phyloP scores from a whole-genome alignment of 768 basidiomycete species.

The Podaxis sp. region DNA sequence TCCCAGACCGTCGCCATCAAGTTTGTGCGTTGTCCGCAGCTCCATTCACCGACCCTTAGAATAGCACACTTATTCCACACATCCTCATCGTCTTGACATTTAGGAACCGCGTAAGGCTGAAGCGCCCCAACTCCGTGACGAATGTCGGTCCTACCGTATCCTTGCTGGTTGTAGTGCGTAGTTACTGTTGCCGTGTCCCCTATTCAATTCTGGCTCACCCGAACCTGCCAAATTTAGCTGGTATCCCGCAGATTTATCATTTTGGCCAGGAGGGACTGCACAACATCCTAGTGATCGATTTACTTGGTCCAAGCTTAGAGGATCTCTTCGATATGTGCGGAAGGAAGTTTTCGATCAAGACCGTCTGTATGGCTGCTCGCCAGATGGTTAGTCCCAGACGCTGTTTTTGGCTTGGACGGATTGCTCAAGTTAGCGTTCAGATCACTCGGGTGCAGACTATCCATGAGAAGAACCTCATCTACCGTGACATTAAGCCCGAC shows the following conservation, averaged over 20 bases:
- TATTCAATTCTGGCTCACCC: constrained; percentile 18
- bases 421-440: constrained; percentile 38
- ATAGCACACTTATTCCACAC: constrained; percentile 14
- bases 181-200: constrained; percentile 14
- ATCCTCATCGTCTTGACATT: constrained; percentile 17
- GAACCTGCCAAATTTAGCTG: constrained; percentile 50
- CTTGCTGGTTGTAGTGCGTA: constrained; percentile 85
- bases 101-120: constrained; percentile 93
- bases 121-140: constrained; percentile 96
- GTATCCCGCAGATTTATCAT: constrained; percentile 99
- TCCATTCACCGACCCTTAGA: constrained; percentile 9
- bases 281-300: constrained; percentile 98
- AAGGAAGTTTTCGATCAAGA: constrained; percentile 96
- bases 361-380: constrained; percentile 97
- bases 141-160: constrained; percentile 96
- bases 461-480: constrained; percentile 99
- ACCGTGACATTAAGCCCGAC: constrained; percentile 99
- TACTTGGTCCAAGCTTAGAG: constrained; percentile 94
- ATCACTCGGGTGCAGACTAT: constrained; percentile 95
- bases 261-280: constrained; percentile 99
- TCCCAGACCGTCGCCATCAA: constrained; percentile 99
- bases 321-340: constrained; percentile 99
- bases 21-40: constrained; percentile 71
- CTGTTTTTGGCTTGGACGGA: constrained; percentile 5
- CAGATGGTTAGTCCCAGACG: constrained; percentile 71